Base-by-base conservation (phyloP, 495 filamentous ascomycete species). In the Neurospora sp. region DNA sequence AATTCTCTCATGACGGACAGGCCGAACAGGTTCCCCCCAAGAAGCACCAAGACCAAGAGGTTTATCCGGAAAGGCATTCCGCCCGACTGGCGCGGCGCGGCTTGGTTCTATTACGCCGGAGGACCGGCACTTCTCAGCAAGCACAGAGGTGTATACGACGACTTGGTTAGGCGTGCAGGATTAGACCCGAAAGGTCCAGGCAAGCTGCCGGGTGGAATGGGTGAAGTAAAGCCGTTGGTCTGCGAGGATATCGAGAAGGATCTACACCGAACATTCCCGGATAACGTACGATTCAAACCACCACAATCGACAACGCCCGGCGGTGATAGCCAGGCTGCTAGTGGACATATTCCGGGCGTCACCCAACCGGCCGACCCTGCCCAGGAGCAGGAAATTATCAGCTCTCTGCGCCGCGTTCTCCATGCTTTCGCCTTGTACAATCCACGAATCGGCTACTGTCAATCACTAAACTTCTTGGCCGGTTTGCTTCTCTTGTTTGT, bases 61-160 rank as follows among this genome's bases (percentile, higher is more conserved):
- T 97, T 93, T 78, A 88, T 97, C 39, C 90, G 95, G 41, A 99
- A 99, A 81, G 96, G 96, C n/a, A 94, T 98, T 35, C 96, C 96
- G 3, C 91, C 94, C 1, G 93, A 97, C 73, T 94, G 93, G 88
- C 88, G 96, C 77, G 96, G 96, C 12, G 90, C 92, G 6, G 95
- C 96, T 39, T 99, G 96, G 96, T 99, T 97, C 77, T 98, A 90
- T 82, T 99, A 98, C 80, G 94, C 94, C n/a, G 94, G 93, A 14
- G 96, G 96, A 7, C 92, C 92, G 38, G 88, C 89, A 48, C 89
- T 91, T 75, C 77, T 98, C 72, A 87, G 88, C 72, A 90, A 92
- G 72, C 86, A 97, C 78, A 83, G 85, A 11, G 92, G 92, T 4
- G 80, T 93, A 12, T 99, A 97, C 76, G 86, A 89, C 46, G 82